Conservation (phyloP, 2,329 filamentous ascomycete genomes). For the Colletotrichum simmondsii region DNA sequence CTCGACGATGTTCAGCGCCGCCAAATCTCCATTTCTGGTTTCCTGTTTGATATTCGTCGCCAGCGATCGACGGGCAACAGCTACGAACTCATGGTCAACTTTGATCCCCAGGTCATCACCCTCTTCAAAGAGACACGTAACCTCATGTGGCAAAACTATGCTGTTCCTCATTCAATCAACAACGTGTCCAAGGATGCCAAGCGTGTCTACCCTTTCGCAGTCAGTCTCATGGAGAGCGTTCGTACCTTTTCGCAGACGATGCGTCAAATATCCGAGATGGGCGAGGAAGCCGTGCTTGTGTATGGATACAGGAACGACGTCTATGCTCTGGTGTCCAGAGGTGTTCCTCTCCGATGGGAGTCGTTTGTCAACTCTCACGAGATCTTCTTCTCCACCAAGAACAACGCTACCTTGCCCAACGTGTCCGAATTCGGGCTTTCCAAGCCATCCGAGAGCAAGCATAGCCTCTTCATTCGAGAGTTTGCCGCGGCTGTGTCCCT, state of each 20-base stretch:
- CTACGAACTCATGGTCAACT: constrained; percentile 92
- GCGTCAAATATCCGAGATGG: constrained; percentile 85
- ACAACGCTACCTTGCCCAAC: constrained; percentile 46
- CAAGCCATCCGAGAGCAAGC: constrained; percentile 83
- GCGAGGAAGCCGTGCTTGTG: constrained; percentile 86
- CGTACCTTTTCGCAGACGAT: constrained; percentile 90
- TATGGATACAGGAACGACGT: constrained; percentile 94
- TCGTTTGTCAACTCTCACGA: constrained; percentile 98
- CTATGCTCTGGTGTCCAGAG: constrained; percentile 84
- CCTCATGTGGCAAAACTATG: constrained; percentile 92
- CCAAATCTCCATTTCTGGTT: constrained; percentile 90
- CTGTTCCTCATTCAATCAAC: constrained; percentile 92
- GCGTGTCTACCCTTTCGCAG: constrained; percentile 95
- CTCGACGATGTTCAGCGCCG: constrained; percentile 87
- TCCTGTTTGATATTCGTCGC: constrained; percentile 88
- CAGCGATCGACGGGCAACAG: constrained; percentile 91
- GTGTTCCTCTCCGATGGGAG: constrained; percentile 93
- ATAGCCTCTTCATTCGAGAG: constrained; percentile 95
- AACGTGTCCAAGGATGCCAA: constrained; percentile 99
- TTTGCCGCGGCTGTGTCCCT: constrained; percentile 89
- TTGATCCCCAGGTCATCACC: constrained; percentile 96
- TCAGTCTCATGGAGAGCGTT: constrained; percentile 99
- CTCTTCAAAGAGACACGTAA: constrained; percentile 99
- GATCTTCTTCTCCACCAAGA: constrained; percentile 73
- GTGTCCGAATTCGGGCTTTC: constrained; percentile 54